Evolutionary conservation across 164 flowering plant genomes (phyloP), one percentile per base, ranked within the genome.

Genomic region (Macadamia tetraphylla): DNA sequence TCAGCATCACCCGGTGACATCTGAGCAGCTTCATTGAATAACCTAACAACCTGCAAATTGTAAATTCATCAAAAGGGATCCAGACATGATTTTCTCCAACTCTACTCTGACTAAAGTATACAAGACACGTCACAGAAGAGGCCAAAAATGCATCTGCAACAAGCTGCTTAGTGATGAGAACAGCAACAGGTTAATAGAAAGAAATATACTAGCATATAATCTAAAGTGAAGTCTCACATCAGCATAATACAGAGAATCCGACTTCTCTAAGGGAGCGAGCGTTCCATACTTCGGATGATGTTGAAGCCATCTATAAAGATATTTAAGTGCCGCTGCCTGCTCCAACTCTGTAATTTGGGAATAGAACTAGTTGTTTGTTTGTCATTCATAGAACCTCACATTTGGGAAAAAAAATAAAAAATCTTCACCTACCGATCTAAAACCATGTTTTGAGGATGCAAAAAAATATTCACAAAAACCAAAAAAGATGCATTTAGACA

Each of bases 1-100:
- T 94, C 99, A 65, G 94, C 91, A 88, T 94, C 98, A 63, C 87
- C 97, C 32, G 98, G 96, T 35, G 91, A 85, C 77, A 92, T 73
- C 71, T 86, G 85, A 74, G 97, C 88, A 71, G 99, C 99, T 69
- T 92, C 98, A 75, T 74, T 85, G 74, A 90, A 94, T 70, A 87
- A 76, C 66, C 86, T 74, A 60, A 88, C 83, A 58, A 92, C 92
- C 99, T 94, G 76, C 64, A 74, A 42, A 51, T 46, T 40, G 35
- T 11, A 60, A 58, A 60, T 58, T 31, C 63, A 30, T 29, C 3
- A 67, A 29, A 42, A 66, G n/a, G 48, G 23, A 23, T 23, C 23
- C 23, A 23, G 23, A 23, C 23, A 23, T 23, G 15, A 4, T 49
- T 49, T 49, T 49, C 53, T 49, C 2, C 10, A 49, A 49, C 53